Percentiles rank a stretch among this genome's conserved stretches.
phyloP scores from a whole-genome alignment of 768 basidiomycete species.

The Phanerodontia chrysosporium region DNA sequence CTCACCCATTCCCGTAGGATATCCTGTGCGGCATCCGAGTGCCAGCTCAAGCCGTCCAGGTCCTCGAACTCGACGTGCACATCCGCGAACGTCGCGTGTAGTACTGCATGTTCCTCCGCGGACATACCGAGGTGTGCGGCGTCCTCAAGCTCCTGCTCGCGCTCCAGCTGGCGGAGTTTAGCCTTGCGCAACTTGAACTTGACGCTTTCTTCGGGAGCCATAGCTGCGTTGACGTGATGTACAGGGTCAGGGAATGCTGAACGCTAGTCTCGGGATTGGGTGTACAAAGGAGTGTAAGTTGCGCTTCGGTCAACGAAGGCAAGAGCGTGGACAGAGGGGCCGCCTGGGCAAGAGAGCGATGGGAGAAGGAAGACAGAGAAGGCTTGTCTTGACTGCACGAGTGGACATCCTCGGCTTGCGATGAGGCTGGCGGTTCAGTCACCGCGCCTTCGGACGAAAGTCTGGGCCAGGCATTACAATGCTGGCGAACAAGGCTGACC shows the following conservation, averaged over 20 bases:
- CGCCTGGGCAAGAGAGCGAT: not conserved
- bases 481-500: no score
- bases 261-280: not conserved
- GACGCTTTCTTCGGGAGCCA: slow-evolving; percentile 2
- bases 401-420: no score
- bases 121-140: not conserved
- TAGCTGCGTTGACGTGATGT: not conserved
- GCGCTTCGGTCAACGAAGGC: slow-evolving; percentile 1
- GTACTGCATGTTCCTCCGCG: not conserved
- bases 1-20: not conserved
- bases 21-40: not conserved
- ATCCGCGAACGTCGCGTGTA: not conserved
- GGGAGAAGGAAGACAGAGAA: no score
- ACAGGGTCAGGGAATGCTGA: no score
- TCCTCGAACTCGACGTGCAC: not conserved
- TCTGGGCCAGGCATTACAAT: no score
- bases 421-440: no score
- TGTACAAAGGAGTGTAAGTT: not conserved
- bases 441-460: no score
- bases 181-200: slow-evolving; percentile 8
- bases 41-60: slow-evolving; percentile 2
- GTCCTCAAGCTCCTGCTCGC: slow-evolving; percentile 8
- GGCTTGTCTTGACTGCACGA: no score
- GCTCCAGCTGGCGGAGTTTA: slow-evolving; percentile 4
- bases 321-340: not conserved